phyloP scores from a whole-genome alignment of 257 asterid species.

The Avicennia marina region DNA sequence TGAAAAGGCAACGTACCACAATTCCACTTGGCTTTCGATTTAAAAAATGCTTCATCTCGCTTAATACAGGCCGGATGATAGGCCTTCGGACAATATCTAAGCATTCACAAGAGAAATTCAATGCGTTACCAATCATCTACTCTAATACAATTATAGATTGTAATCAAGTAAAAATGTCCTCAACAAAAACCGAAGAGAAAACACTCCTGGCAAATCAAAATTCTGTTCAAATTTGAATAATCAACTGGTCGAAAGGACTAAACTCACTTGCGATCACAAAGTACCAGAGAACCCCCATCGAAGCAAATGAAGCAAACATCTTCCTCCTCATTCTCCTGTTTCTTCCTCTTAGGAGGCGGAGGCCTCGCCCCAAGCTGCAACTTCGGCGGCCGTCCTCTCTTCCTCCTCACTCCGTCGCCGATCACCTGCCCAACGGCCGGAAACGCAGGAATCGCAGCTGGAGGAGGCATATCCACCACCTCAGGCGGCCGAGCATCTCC shows the following conservation, averaged over 20 bases:
- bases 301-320: constrained; percentile 97
- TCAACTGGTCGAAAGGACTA: background rate
- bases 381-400: constrained; percentile 67
- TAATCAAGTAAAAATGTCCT: background rate
- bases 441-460: constrained; percentile 16
- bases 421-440: constrained; percentile 22
- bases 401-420: constrained; percentile 48
- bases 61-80: constrained; percentile 92
- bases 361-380: constrained; percentile 31
- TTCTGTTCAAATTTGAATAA: background rate
- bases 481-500: constrained; percentile 20
- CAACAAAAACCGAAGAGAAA: background rate
- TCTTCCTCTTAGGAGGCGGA: constrained; percentile 48
- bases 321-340: constrained; percentile 60
- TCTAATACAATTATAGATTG: background rate
- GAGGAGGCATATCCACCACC: constrained; percentile 19
- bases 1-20: constrained; percentile 46
- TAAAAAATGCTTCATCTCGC: constrained; percentile 82
- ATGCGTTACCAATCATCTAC: background rate
- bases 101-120: constrained; percentile 19
- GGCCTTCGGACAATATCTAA: constrained; percentile 97
- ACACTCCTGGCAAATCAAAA: background rate
- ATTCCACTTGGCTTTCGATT: constrained; percentile 78
- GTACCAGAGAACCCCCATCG: constrained; percentile 88
- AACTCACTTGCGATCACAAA: constrained; percentile 95